Evolutionary conservation across 108 stramenopile genomes (phyloP).

Genomic region (Nannochloropsis gaditana): DNA sequence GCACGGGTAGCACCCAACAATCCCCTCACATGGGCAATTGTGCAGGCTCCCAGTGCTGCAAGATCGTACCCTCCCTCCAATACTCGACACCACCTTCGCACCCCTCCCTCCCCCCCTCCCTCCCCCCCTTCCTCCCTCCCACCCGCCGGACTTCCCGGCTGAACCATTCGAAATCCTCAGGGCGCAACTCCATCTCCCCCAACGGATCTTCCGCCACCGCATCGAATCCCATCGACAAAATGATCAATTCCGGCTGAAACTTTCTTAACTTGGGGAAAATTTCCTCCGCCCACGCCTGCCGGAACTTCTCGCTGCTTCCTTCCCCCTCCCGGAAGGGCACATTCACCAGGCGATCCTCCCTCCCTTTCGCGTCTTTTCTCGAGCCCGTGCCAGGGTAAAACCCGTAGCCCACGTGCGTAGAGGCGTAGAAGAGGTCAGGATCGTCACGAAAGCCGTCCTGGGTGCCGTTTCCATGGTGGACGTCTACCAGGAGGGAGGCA

Average conservation of each 20-base stretch:
- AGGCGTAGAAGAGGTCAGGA: conserved; percentile 52
- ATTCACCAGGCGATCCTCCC: conserved; percentile 24
- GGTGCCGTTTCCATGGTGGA: conserved; percentile 62
- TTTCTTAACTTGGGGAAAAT: conserved; percentile 34
- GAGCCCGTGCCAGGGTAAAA: conserved; percentile 39
- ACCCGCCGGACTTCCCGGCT: conserved; percentile 13
- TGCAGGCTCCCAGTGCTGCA: conserved; percentile 26
- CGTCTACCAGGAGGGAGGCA: conserved; percentile 53
- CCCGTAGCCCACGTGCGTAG: conserved; percentile 45
- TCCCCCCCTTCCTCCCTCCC: not conserved
- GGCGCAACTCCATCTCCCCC: conserved; percentile 25
- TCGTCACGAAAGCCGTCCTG: conserved; percentile 49
- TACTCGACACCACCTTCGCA: conserved; percentile 21
- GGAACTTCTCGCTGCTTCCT: conserved; percentile 25
- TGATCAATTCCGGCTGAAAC: conserved; percentile 36
- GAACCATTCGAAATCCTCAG: conserved; percentile 36
- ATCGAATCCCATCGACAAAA: conserved; percentile 39
- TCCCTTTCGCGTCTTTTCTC: conserved; percentile 19
- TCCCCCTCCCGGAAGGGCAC: conserved; percentile 26
- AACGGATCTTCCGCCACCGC: conserved; percentile 34
- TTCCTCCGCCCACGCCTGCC: conserved; percentile 30
- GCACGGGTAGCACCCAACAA: not conserved
- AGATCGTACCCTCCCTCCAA: conserved; percentile 41
- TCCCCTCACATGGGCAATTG: conserved; percentile 30
- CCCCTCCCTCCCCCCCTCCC: conserved; percentile 19